Evolutionary conservation across 1,284 basidiomycete genomes (phyloP).

Genomic region (Trichosporon inkin): DNA sequence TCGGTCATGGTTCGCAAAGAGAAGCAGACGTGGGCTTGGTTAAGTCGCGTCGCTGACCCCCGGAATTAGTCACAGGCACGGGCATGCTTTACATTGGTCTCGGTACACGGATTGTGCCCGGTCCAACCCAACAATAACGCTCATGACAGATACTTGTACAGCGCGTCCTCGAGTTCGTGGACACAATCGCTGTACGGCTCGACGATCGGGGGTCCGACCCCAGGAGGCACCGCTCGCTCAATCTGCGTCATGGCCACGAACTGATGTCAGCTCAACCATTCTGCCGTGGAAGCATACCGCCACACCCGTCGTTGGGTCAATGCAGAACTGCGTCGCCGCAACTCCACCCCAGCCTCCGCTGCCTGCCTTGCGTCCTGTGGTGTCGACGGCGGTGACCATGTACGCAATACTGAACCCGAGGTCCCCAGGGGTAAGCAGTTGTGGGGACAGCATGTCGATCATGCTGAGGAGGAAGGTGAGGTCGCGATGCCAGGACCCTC

Average conservation of each 20-base stretch:
- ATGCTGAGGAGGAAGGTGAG: not conserved
- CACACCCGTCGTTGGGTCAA: conserved; percentile 32
- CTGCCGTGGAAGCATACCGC: conserved; percentile 20
- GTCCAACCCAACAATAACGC: not conserved
- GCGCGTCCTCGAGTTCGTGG: not conserved
- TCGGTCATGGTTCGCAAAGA: no score
- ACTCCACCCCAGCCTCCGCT: conserved; percentile 32
- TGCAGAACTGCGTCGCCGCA: conserved; percentile 32
- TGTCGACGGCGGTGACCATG: conserved; percentile 18
- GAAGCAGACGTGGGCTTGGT: no score
- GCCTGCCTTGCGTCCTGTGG: conserved; percentile 22
- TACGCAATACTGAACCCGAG: conserved; percentile 14
- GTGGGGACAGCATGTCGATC: not conserved
- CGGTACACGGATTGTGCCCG: no score
- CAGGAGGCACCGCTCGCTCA: not conserved
- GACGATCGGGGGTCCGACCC: not conserved
- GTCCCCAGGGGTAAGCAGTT: not conserved
- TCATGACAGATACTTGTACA: not conserved
- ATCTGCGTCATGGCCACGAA: not conserved
- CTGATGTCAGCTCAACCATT: not conserved
- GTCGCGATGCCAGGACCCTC: not conserved
- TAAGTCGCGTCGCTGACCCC: no score
- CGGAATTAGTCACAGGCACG: no score
- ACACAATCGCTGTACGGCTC: not conserved
- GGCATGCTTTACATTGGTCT: no score